Percentiles rank a stretch among this genome's conserved stretches.
Conservation (phyloP, 148 eudicot genomes). For the Rhododendron williamsianum region DNA sequence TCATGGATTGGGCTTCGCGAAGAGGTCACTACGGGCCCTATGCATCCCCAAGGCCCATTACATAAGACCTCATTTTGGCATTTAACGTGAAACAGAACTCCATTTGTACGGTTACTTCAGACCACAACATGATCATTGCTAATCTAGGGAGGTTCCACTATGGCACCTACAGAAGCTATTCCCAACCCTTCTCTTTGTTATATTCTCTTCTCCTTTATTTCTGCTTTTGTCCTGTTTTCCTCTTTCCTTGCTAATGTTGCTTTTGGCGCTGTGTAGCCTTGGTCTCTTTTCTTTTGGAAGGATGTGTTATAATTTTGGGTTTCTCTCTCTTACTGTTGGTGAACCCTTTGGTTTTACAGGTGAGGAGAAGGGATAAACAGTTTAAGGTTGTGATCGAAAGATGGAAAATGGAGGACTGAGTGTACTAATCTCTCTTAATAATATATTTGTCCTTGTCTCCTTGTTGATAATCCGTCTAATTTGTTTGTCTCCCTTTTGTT, state of each 20-base stretch:
- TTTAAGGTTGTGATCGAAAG: conserved; percentile 37
- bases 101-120: not conserved
- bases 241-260: not conserved
- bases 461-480: not conserved
- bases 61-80: not conserved
- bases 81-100: not conserved
- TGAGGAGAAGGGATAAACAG: conserved; percentile 31
- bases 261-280: not conserved
- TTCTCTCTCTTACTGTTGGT: not conserved
- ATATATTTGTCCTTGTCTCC: not conserved
- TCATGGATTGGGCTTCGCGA: too few species aligned
- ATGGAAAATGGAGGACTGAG: conserved; percentile 27
- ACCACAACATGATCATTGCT: not conserved
- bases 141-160: not conserved
- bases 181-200: not conserved
- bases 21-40: too few species aligned
- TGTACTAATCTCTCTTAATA: not conserved
- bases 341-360: conserved; percentile 21
- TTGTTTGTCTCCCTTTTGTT: not conserved
- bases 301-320: not conserved
- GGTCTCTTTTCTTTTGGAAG: not conserved
- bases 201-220: not conserved
- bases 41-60: not conserved
- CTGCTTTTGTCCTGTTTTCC: not conserved
- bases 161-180: not conserved